Percentiles rank a stretch among this genome's conserved stretches.
These are phyloP conservation scores for Trichosporon sp. DNA, from an alignment of 1,284 basidiomycete genomes.

Conservation along the genomic window DNA sequence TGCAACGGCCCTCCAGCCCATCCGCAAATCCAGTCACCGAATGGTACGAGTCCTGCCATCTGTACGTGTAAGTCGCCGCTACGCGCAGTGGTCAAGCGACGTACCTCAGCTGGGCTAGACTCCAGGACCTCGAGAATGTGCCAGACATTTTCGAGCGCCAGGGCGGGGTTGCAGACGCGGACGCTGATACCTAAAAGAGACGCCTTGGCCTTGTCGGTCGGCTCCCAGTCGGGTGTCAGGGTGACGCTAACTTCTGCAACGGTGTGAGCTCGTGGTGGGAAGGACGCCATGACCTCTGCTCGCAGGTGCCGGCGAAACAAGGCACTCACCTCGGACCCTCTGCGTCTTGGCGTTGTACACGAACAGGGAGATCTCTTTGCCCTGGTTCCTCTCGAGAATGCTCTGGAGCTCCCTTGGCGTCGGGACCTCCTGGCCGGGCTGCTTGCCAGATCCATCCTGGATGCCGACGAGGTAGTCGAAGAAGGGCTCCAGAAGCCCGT, in stretches of 20 bases:
- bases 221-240: slow-evolving; percentile 76
- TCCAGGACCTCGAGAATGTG: slow-evolving; percentile 95
- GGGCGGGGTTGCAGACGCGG: slow-evolving; percentile 82
- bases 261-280: neutral
- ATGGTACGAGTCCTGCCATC: slow-evolving; percentile 66
- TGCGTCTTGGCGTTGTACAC: slow-evolving; percentile 90
- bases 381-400: slow-evolving; percentile 83
- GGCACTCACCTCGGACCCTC: slow-evolving; percentile 67
- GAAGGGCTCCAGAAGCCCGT: slow-evolving; percentile 85
- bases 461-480: slow-evolving; percentile 96
- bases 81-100: slow-evolving; percentile 5
- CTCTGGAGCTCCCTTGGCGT: slow-evolving; percentile 70
- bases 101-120: slow-evolving; percentile 82
- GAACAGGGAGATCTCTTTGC: slow-evolving; percentile 66
- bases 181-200: slow-evolving; percentile 88
- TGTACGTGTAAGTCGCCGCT: neutral
- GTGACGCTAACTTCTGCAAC: slow-evolving; percentile 70
- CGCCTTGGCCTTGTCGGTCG: slow-evolving; percentile 53
- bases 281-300: neutral
- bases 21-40: slow-evolving; percentile 83
- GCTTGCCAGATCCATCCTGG: slow-evolving; percentile 52
- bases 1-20: slow-evolving; percentile 91
- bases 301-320: neutral
- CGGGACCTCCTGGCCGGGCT: slow-evolving; percentile 49
- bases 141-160: slow-evolving; percentile 89